These are phyloP conservation scores for Pelargonium cotyledonis DNA, from an alignment of 441 rosid genomes.

Conservation along the genomic window DNA sequence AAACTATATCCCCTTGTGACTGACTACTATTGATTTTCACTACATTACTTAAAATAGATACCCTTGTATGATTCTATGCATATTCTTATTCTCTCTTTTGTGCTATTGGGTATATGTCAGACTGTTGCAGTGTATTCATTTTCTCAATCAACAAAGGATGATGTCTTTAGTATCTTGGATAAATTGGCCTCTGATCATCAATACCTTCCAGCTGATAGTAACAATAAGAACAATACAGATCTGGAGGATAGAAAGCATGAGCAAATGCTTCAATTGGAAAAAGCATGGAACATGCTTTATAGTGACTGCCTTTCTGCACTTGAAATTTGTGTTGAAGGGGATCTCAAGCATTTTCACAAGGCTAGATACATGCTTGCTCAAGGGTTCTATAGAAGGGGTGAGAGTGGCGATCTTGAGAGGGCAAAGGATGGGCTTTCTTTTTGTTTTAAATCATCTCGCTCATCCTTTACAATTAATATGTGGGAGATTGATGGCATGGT, in stretches of 20 bases:
- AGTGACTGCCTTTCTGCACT: constrained; percentile 86
- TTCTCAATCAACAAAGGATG: constrained; percentile 57
- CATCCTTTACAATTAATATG: constrained; percentile 94
- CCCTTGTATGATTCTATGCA: background rate
- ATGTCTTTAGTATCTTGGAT: constrained; percentile 39
- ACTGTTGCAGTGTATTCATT: constrained; percentile 61
- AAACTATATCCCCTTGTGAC: background rate
- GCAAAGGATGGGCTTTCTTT: constrained; percentile 96
- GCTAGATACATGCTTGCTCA: constrained; percentile 97
- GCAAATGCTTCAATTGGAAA: constrained; percentile 50
- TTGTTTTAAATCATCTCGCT: constrained; percentile 93
- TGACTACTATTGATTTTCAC: background rate
- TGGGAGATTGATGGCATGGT: constrained; percentile 99
- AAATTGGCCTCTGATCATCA: constrained; percentile 43
- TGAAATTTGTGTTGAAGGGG: constrained; percentile 90
- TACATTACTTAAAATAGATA: constrained; percentile 6
- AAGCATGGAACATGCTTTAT: constrained; percentile 82
- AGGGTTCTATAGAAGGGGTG: constrained; percentile 74
- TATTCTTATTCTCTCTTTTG: constrained; percentile 18
- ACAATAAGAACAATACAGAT: constrained; percentile 35
- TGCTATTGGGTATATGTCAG: constrained; percentile 27
- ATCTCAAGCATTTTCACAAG: constrained; percentile 97
- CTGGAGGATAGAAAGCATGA: constrained; percentile 36
- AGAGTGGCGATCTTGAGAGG: constrained; percentile 74
- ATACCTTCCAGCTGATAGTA: constrained; percentile 33